These are phyloP conservation scores for Selenicereus undatus DNA, from an alignment of 148 eudicot genomes.

Conservation along the genomic window DNA sequence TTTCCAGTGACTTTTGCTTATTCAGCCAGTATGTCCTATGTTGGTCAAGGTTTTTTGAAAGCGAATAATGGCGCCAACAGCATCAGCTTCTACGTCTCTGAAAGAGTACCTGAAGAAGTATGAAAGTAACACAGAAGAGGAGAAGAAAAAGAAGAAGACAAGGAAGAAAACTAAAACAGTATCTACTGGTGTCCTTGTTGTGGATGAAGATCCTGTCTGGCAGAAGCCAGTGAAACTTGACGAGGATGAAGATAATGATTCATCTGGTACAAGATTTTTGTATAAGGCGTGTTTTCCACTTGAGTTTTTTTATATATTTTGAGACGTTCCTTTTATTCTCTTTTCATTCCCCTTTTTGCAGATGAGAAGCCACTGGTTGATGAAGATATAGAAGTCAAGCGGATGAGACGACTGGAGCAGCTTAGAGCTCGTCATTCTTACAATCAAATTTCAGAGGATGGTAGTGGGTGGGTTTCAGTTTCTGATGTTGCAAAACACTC, in stretches of 20 bases:
- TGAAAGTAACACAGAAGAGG: constrained; percentile 45
- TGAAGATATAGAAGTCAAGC: constrained; percentile 85
- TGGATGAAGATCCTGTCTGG: constrained; percentile 96
- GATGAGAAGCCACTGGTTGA: constrained; percentile 80
- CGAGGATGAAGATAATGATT: constrained; percentile 74
- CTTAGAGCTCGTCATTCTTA: constrained; percentile 51
- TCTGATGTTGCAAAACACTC: constrained; percentile 36
- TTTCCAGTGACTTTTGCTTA: not conserved
- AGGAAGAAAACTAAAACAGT: constrained; percentile 38
- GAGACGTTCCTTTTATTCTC: too few species aligned
- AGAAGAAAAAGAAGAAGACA: constrained; percentile 58
- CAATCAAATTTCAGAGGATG: constrained; percentile 83
- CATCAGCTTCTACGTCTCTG: constrained; percentile 37
- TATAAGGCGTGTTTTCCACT: too few species aligned
- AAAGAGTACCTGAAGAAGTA: constrained; percentile 84
- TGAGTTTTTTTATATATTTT: too few species aligned
- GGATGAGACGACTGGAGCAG: constrained; percentile 74
- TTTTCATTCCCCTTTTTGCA: constrained; percentile 16
- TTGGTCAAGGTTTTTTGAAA: not conserved
- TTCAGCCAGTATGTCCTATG: not conserved
- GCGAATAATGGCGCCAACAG: constrained; percentile 19
- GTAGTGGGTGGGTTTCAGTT: constrained; percentile 92
- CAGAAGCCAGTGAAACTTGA: constrained; percentile 64
- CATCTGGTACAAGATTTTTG: constrained; percentile 44
- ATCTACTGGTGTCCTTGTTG: constrained; percentile 58